Conservation (phyloP, 2,329 filamentous ascomycete genomes). For the Colletotrichum orbiculare region DNA sequence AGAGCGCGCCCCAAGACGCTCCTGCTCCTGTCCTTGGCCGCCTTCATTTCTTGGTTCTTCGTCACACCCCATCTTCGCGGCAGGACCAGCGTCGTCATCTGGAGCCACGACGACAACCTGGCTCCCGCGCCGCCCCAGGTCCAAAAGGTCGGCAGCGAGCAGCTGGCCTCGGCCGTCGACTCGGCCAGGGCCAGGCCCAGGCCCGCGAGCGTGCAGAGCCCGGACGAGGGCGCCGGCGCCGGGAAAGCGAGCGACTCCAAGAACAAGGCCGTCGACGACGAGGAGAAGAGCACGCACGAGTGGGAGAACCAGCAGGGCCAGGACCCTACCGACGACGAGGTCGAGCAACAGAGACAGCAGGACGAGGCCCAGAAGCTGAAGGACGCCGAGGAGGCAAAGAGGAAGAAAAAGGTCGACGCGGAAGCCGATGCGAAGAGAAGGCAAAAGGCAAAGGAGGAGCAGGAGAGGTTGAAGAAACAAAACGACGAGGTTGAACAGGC, state of each 20-base stretch:
- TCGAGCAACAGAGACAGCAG: conserved; percentile 31
- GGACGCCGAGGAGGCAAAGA: too few species aligned
- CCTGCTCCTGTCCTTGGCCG: conserved; percentile 52
- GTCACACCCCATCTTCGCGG: conserved; percentile 50
- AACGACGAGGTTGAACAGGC: conserved; percentile 21
- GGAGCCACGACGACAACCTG: conserved; percentile 34
- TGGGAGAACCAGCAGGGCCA: background rate
- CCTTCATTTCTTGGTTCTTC: conserved; percentile 56
- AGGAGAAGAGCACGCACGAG: too few species aligned
- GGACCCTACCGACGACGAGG: conserved; percentile 33
- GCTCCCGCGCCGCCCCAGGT: conserved; percentile 8
- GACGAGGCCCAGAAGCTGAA: background rate
- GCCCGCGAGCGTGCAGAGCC: too few species aligned
- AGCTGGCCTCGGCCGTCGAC: too few species aligned
- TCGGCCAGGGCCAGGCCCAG: too few species aligned
- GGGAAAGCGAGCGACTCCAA: too few species aligned
- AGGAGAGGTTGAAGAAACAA: conserved; percentile 25
- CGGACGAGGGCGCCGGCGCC: too few species aligned
- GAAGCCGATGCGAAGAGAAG: too few species aligned
- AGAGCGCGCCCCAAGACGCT: conserved; percentile 55
- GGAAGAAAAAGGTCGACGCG: too few species aligned
- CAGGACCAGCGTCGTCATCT: conserved; percentile 49
- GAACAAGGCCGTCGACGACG: too few species aligned
- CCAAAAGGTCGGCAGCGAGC: too few species aligned
- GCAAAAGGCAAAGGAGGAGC: conserved; percentile 17